Evolutionary conservation across 768 basidiomycete species (phyloP).

Genomic region (Pleurotus tuber-regium): DNA sequence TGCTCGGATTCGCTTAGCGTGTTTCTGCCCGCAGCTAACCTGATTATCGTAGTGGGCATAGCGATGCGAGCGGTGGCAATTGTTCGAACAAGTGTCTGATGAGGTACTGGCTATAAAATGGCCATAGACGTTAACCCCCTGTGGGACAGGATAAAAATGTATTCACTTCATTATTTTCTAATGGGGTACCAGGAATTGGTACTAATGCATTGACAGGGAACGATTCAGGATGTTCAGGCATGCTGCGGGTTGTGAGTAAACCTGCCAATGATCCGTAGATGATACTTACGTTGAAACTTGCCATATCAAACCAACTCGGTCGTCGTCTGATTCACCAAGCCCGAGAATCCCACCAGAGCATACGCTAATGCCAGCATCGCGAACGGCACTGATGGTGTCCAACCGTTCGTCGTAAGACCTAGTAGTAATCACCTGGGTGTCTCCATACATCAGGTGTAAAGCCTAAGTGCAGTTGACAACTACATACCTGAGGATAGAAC

Average conservation of each 20-base stretch:
- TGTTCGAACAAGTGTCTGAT: slow-evolving; percentile 86
- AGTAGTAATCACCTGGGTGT: slow-evolving; percentile 84
- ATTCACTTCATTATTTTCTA: slow-evolving; percentile 84
- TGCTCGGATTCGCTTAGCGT: slow-evolving; percentile 88
- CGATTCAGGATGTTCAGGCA: slow-evolving; percentile 96
- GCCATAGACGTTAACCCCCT: too few relatives aligned
- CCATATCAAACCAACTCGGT: slow-evolving; percentile 91
- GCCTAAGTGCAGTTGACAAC: neutral
- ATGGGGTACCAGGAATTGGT: slow-evolving; percentile 90
- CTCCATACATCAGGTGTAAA: slow-evolving; percentile 1
- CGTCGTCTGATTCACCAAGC: slow-evolving; percentile 85
- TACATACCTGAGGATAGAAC: slow-evolving; percentile 82
- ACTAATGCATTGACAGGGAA: slow-evolving; percentile 98
- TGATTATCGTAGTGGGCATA: slow-evolving; percentile 89
- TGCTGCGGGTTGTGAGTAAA: slow-evolving; percentile 41
- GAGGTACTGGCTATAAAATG: slow-evolving; percentile 61
- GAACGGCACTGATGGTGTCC: slow-evolving; percentile 85
- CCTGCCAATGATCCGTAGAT: slow-evolving; percentile 5
- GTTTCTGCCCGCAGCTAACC: slow-evolving; percentile 92
- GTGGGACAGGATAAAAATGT: too few relatives aligned
- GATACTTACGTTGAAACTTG: slow-evolving; percentile 81
- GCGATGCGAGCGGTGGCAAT: slow-evolving; percentile 94
- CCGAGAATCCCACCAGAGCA: slow-evolving; percentile 97
- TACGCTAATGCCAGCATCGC: slow-evolving; percentile 94
- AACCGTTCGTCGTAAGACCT: slow-evolving; percentile 92